Conservation (phyloP, 2,329 filamentous ascomycete genomes). For the Phoma sp. region DNA sequence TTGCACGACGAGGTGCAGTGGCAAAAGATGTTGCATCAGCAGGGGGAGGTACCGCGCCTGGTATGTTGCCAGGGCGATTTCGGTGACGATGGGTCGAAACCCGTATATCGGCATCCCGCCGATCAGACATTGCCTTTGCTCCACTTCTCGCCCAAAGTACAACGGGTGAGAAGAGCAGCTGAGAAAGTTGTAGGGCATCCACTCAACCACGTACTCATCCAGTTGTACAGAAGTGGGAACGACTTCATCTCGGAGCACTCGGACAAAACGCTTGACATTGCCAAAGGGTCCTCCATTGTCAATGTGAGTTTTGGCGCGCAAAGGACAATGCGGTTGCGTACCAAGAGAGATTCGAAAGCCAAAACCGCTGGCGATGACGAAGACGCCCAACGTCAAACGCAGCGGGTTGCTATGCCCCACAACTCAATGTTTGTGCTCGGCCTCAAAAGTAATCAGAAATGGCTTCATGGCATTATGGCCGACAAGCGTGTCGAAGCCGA, state of each 20-base stretch:
- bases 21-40: slow-evolving; percentile 91
- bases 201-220: slow-evolving; percentile 91
- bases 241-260: slow-evolving; percentile 97
- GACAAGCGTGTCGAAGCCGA: slow-evolving; percentile 77
- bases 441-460: slow-evolving; percentile 78
- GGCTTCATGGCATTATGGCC: slow-evolving; percentile 89
- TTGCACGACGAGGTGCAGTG: slow-evolving; percentile 79
- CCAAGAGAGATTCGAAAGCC: slow-evolving; percentile 64
- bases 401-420: slow-evolving; percentile 79
- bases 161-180: slow-evolving; percentile 69
- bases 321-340: slow-evolving; percentile 86
- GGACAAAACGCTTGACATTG: slow-evolving; percentile 94
- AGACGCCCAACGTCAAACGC: slow-evolving; percentile 56
- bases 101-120: slow-evolving; percentile 92
- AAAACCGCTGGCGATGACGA: slow-evolving; percentile 38
- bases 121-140: slow-evolving; percentile 83
- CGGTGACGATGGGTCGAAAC: slow-evolving; percentile 72
- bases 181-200: slow-evolving; percentile 77
- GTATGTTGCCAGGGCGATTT: slow-evolving; percentile 86
- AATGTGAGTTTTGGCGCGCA: slow-evolving; percentile 94
- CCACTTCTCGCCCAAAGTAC: slow-evolving; percentile 76
- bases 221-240: slow-evolving; percentile 85
- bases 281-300: slow-evolving; percentile 79
- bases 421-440: slow-evolving; percentile 89
- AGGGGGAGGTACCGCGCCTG: slow-evolving; percentile 87